Evolutionary conservation across 129 eudicot genomes (phyloP).

Genomic region (Arctium lappa): DNA sequence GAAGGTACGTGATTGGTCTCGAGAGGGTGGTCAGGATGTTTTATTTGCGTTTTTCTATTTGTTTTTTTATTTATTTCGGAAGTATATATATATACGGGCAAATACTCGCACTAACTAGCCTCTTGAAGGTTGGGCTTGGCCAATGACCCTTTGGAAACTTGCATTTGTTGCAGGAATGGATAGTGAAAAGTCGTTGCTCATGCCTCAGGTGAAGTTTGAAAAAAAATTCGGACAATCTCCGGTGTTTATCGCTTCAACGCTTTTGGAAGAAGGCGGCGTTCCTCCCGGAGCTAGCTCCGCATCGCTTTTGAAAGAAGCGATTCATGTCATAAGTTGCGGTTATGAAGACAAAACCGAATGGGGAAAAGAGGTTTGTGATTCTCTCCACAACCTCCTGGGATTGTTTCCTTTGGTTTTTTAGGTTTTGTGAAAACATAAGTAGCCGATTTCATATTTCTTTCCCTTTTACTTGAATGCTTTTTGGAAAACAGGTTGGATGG

Average conservation of each 20-base stretch:
- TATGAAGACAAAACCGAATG: conserved; percentile 84
- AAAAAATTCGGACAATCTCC: conserved; percentile 76
- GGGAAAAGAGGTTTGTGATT: conserved; percentile 68
- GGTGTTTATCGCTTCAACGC: conserved; percentile 60
- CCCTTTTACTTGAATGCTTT: neutral
- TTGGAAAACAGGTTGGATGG: conserved; percentile 69
- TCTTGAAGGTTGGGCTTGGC: too few species aligned
- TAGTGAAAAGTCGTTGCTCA: conserved; percentile 7
- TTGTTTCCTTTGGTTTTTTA: neutral
- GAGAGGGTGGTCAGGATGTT: neutral
- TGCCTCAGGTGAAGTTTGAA: conserved; percentile 43
- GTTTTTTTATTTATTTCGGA: too few species aligned
- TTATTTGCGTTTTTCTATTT: neutral
- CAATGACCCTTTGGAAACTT: neutral
- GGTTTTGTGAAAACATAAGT: neutral
- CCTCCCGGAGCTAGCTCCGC: conserved; percentile 30
- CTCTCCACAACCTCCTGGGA: neutral
- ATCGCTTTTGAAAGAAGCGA: conserved; percentile 55
- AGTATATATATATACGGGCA: neutral
- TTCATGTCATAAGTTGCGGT: conserved; percentile 79
- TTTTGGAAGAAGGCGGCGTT: conserved; percentile 55
- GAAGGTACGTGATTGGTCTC: conserved; percentile 34
- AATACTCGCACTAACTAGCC: neutral
- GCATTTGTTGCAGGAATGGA: conserved; percentile 21
- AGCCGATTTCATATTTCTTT: neutral